Conservation (phyloP, 345 rosid genomes). For the Mallotus nudiflorus region DNA sequence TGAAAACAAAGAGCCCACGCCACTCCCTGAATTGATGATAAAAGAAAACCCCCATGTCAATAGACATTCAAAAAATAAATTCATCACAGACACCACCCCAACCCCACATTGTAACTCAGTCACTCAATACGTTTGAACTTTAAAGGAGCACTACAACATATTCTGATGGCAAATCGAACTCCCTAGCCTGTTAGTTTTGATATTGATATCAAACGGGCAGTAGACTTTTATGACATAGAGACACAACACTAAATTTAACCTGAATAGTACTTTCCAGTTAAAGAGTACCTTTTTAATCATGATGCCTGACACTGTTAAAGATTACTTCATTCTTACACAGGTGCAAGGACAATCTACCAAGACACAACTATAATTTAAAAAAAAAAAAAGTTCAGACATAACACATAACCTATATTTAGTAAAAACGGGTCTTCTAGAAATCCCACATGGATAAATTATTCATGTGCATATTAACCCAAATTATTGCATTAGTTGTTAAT, state of each 20-base stretch:
- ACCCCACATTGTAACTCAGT: constrained; percentile 24
- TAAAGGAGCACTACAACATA: constrained; percentile 14
- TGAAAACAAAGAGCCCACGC: constrained; percentile 43
- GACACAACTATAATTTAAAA: too few relatives aligned
- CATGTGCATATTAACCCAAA: background rate
- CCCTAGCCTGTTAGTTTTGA: background rate
- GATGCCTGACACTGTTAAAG: too few relatives aligned
- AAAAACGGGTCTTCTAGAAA: background rate
- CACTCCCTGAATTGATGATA: constrained; percentile 51
- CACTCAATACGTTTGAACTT: constrained; percentile 17
- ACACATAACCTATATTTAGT: background rate
- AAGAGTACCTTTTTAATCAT: too few relatives aligned
- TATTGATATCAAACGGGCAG: constrained; percentile 9
- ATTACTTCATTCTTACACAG: too few relatives aligned
- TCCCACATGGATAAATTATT: background rate
- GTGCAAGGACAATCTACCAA: too few relatives aligned
- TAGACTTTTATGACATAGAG: constrained; percentile 19
- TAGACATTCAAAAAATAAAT: constrained; percentile 32
- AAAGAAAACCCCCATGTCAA: constrained; percentile 51
- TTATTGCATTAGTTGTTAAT: background rate
- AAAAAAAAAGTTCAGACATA: too few relatives aligned
- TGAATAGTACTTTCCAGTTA: too few relatives aligned
- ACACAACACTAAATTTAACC: too few relatives aligned
- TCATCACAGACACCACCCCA: constrained; percentile 24
- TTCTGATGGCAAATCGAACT: constrained; percentile 8